These are phyloP conservation scores for Colletotrichum aenigma DNA, from an alignment of 2,329 filamentous ascomycete species.

Conservation along the genomic window DNA sequence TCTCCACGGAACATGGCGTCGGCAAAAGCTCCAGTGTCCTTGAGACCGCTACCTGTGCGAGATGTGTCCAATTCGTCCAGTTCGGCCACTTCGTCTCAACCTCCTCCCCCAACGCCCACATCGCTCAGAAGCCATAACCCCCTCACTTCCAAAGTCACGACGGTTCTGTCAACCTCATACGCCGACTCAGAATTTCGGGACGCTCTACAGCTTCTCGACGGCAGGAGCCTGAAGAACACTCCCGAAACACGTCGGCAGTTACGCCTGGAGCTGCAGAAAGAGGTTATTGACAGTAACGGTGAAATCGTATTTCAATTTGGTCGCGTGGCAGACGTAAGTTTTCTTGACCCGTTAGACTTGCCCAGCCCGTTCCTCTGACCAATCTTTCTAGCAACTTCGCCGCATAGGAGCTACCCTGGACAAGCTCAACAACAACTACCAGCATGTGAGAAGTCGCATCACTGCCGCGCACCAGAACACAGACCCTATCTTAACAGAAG, in stretches of 20 bases:
- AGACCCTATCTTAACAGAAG: slow-evolving; percentile 76
- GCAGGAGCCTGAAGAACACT: slow-evolving; percentile 72
- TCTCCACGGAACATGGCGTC: neutral
- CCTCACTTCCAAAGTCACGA: slow-evolving; percentile 80
- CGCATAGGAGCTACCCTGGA: slow-evolving; percentile 81
- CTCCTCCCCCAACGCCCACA: slow-evolving; percentile 28
- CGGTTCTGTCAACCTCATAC: slow-evolving; percentile 89
- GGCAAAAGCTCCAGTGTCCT: neutral
- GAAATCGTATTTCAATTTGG: slow-evolving; percentile 89
- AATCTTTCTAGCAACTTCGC: slow-evolving; percentile 72
- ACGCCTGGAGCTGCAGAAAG: slow-evolving; percentile 83
- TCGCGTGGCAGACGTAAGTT: slow-evolving; percentile 79
- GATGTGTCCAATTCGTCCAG: slow-evolving; percentile 16
- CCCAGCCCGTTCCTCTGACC: neutral
- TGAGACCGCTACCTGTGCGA: slow-evolving; percentile 4
- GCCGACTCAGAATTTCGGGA: slow-evolving; percentile 91
- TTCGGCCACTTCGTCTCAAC: neutral
- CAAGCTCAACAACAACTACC: slow-evolving; percentile 79
- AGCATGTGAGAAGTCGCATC: slow-evolving; percentile 81
- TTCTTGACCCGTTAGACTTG: neutral
- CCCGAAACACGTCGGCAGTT: slow-evolving; percentile 80
- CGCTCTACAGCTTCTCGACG: slow-evolving; percentile 78
- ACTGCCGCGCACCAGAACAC: slow-evolving; percentile 77
- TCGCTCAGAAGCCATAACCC: slow-evolving; percentile 60
- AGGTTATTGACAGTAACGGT: slow-evolving; percentile 92